Percentiles rank a stretch among this genome's conserved stretches.
Conservation (phyloP, 345 rosid genomes). For the Lepidium sativum region DNA sequence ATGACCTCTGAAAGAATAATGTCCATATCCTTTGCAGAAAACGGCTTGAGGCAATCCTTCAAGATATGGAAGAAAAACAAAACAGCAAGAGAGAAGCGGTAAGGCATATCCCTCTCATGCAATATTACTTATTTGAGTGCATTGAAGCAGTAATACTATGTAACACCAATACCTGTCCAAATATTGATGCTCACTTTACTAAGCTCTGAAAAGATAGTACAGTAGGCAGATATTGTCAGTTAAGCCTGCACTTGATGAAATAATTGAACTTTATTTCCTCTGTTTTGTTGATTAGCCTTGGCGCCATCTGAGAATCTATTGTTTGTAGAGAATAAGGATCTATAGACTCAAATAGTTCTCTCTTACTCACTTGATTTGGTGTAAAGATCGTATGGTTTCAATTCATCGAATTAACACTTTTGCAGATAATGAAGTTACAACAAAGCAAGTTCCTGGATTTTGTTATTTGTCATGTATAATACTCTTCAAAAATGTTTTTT, state of each 20-base stretch:
- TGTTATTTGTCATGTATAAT: no score
- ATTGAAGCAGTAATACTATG: not conserved
- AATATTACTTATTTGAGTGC: not conserved
- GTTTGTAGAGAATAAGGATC: not conserved
- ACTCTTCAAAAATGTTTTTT: no score
- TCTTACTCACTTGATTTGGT: not conserved
- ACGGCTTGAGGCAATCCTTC: slow-evolving; percentile 79
- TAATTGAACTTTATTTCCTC: not conserved
- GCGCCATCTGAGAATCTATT: not conserved
- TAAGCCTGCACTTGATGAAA: not conserved
- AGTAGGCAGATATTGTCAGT: not conserved
- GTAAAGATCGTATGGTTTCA: slow-evolving; percentile 7
- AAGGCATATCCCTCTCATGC: slow-evolving; percentile 10
- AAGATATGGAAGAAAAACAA: slow-evolving; percentile 89
- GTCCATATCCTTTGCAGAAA: slow-evolving; percentile 44
- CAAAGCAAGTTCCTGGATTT: no score
- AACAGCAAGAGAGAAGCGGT: slow-evolving; percentile 89
- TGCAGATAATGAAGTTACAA: slow-evolving; percentile 74
- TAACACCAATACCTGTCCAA: not conserved
- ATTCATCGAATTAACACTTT: not conserved
- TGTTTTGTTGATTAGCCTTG: not conserved
- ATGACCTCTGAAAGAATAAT: not conserved
- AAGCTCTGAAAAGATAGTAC: not conserved
- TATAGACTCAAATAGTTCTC: not conserved
- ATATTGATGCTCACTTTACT: not conserved